These are phyloP conservation scores for Candida manassasensis DNA, from an alignment of 805 yeast species.

Conservation along the genomic window DNA sequence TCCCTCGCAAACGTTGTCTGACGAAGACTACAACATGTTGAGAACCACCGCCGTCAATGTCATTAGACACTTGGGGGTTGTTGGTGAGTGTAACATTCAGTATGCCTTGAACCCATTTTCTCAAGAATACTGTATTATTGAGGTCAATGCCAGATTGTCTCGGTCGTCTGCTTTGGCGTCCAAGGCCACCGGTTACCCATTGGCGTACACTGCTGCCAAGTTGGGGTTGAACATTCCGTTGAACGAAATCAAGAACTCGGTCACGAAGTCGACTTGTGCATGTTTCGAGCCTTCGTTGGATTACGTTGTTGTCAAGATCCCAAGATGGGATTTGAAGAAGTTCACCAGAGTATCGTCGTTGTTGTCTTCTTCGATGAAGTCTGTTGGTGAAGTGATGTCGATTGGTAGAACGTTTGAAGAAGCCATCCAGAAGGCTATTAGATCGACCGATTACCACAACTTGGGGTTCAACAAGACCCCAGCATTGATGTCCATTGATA, in stretches of 20 bases:
- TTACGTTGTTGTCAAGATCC: slow-evolving; percentile 95
- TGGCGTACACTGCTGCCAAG: slow-evolving; percentile 97
- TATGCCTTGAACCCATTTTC: slow-evolving; percentile 92
- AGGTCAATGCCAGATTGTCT: slow-evolving; percentile 95
- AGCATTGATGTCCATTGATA: slow-evolving; percentile 85
- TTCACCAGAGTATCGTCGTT: slow-evolving; percentile 86
- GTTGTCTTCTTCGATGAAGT: slow-evolving; percentile 92
- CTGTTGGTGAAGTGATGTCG: slow-evolving; percentile 98
- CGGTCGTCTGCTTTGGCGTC: slow-evolving; percentile 99
- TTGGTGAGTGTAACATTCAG: slow-evolving; percentile 98
- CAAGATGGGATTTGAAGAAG: slow-evolving; percentile 97
- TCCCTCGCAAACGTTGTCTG: slow-evolving; percentile 95
- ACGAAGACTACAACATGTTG: slow-evolving; percentile 96
- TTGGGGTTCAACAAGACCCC: slow-evolving; percentile 85
- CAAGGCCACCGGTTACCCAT: slow-evolving; percentile 97
- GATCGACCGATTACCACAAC: slow-evolving; percentile 94
- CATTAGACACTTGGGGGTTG: slow-evolving; percentile 95
- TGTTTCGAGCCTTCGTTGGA: slow-evolving; percentile 97
- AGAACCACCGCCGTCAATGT: slow-evolving; percentile 97
- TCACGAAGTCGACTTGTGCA: slow-evolving; percentile 90
- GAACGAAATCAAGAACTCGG: slow-evolving; percentile 87
- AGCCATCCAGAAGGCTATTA: slow-evolving; percentile 94
- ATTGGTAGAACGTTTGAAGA: slow-evolving; percentile 97
- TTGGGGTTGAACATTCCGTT: slow-evolving; percentile 89
- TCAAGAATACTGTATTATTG: slow-evolving; percentile 93